Base-by-base conservation (phyloP, 1,139 yeast genomes). In the Hyphopichia pseudoburtonii region DNA sequence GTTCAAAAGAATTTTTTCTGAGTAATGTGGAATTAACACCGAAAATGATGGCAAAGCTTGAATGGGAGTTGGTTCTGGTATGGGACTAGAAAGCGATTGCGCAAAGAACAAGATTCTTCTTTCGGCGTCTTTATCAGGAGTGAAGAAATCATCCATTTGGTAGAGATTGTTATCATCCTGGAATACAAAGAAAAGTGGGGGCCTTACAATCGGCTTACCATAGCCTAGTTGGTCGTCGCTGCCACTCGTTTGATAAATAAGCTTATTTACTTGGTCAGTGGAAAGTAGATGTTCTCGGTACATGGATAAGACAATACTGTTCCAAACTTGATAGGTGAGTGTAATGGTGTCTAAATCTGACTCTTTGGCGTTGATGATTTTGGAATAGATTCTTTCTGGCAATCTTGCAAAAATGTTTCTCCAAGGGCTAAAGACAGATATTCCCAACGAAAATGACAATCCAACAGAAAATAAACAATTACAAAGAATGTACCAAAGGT, bases 381-480 rank as follows among this genome's bases (percentile, higher is more conserved):
- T 86, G 5, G 86, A 72, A 44, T 72, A 73, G 3, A 88, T 80
- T 49, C 96, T 69, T 44, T 82, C 80, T 0, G 96, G 95, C 29
- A 88, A 59, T 36, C 89, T 66, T 2, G 86, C 73, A 54, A 82
- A 88, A 5, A 85, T 78, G 51, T 86, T 86, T 52, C 84, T 76
- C 96, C 96, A 87, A 0, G 96, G 96, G 0, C 95, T 82, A 63
- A 87, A 73, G 4, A 86, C 78, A 1, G 96, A 86, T 3, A 84
- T 82, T 0, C 96, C 96, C 36, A 80, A 65, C 7, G 80, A 76
- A 51, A 85, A 80, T 0, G 96, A 84, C 23, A 86, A 57, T 3
- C 76, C 67, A 18, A 86, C 76, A 2, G 95, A 86, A 45, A 87
- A 81, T 1, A 83, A 52, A 40, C 92, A 81, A 52, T 83, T 87